Evolutionary conservation across 345 rosid genomes (phyloP).

Genomic region (Populus simonii): DNA sequence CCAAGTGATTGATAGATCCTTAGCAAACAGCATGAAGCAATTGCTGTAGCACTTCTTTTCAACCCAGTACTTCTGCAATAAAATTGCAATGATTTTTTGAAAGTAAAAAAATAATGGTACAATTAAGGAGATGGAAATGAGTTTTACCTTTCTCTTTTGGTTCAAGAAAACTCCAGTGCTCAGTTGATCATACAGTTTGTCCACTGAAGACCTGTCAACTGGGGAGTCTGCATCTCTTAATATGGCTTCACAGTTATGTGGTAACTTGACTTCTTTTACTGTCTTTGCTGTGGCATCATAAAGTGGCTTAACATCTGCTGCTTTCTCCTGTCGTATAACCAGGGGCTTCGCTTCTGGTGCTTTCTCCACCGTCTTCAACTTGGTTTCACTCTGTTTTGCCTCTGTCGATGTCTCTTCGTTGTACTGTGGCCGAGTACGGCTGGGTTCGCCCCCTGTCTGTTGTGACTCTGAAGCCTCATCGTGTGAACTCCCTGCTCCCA

Average conservation of each 20-base stretch:
- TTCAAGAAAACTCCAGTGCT: conserved; percentile 43
- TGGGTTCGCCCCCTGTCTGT: conserved; percentile 3
- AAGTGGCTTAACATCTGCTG: background rate
- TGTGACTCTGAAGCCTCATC: conserved; percentile 19
- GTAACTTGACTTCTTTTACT: conserved; percentile 24
- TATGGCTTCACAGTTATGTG: conserved; percentile 44
- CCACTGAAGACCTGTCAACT: conserved; percentile 23
- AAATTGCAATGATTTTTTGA: background rate
- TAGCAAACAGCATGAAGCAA: conserved; percentile 62
- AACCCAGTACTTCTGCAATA: conserved; percentile 49
- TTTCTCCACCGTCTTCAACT: background rate
- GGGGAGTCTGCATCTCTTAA: conserved; percentile 44
- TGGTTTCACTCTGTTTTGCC: background rate
- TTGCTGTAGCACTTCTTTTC: conserved; percentile 45
- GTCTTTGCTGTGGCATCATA: background rate
- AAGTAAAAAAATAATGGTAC: too few relatives aligned
- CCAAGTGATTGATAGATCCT: conserved; percentile 58
- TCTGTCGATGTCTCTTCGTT: background rate
- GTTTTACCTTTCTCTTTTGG: conserved; percentile 39
- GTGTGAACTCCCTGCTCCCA: conserved; percentile 26
- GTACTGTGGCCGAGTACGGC: background rate
- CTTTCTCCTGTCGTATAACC: background rate
- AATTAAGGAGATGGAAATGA: background rate
- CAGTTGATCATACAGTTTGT: conserved; percentile 36
- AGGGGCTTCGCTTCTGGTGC: background rate